Evolutionary conservation across 164 flowering plant genomes (phyloP), one percentile per base, ranked within the genome.

Genomic region (Umbilicus rupestris): DNA sequence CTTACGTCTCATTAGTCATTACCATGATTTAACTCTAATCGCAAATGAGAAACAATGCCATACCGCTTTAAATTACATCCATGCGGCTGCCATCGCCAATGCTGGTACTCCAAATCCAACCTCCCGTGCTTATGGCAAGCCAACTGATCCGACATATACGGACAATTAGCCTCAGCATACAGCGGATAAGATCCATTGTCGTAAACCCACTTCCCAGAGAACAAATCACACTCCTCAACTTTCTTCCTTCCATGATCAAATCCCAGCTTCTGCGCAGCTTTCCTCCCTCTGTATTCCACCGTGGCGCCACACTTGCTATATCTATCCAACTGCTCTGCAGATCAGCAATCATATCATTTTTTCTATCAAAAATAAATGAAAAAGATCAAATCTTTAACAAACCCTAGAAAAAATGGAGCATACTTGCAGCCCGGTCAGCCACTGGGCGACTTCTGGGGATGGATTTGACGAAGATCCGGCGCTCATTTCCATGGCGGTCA

Each of bases 51-150:
- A 31, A 44, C 50, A 12, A 37, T 5, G 1, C 7, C 24, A 5
- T 76, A 89, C 99, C 92, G 87, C 78, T 84, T 84, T 72, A 95
- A 81, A 72, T 87, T 80, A 82, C 99, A 89, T 67, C 68, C 60
- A 66, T 85, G 80, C 65, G 97, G 97, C 71, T 95, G 97, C 99
- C 99, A 95, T 77, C 97, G 89, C 97, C 96, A 87, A 42, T 76
- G 73, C 84, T 87, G 96, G 72, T 91, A 91, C 5, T 66, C 76
- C 74, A 87, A 79, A 81, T 94, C 97, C 33, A 78, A 66, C 73
- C 99, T 81, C 17, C 96, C 97, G 69, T 89, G 93, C 74, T 84
- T 91, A 72, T 78, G 82, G 60, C 99, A 94, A 37, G 99, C 96
- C 76, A 89, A 65, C 71, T 94, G 95, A 71, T 94, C 99, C 1